Conservation (phyloP, 257 asterid species). For the Ajuga chamaepitys region DNA sequence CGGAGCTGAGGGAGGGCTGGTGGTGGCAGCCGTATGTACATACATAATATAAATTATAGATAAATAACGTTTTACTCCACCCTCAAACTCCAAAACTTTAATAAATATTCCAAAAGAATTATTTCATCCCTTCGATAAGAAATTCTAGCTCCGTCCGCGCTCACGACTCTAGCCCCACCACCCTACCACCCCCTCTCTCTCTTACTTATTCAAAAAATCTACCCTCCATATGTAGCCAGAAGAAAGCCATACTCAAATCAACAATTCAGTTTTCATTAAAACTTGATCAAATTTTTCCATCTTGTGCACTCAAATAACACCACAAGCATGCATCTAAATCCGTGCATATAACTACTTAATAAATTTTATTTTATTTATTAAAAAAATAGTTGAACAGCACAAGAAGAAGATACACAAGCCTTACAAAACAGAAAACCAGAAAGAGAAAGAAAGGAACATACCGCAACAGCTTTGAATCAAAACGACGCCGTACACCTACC, state of each 20-base stretch:
- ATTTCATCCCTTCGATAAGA: too few species aligned
- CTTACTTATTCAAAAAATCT: not conserved
- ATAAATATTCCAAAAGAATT: too few species aligned
- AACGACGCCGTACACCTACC: not conserved
- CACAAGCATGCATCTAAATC: not conserved
- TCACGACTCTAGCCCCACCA: too few species aligned
- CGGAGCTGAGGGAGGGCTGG: too few species aligned
- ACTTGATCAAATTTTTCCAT: not conserved
- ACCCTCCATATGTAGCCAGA: too few species aligned
- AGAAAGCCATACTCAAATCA: slow-evolving; percentile 6
- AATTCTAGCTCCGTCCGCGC: too few species aligned
- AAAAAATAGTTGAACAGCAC: not conserved
- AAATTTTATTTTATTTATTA: too few species aligned
- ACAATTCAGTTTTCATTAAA: not conserved
- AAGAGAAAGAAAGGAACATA: not conserved
- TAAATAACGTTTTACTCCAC: too few species aligned
- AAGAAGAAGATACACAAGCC: not conserved
- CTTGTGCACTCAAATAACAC: not conserved
- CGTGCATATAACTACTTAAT: not conserved
- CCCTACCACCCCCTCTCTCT: not conserved
- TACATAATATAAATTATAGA: too few species aligned
- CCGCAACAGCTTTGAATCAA: not conserved
- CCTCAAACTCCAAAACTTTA: too few species aligned
- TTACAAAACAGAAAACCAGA: not conserved
- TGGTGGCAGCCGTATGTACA: too few species aligned